These are phyloP conservation scores for Debaryomyces singareniensis DNA, from an alignment of 1,139 yeast genomes.

Conservation along the genomic window DNA sequence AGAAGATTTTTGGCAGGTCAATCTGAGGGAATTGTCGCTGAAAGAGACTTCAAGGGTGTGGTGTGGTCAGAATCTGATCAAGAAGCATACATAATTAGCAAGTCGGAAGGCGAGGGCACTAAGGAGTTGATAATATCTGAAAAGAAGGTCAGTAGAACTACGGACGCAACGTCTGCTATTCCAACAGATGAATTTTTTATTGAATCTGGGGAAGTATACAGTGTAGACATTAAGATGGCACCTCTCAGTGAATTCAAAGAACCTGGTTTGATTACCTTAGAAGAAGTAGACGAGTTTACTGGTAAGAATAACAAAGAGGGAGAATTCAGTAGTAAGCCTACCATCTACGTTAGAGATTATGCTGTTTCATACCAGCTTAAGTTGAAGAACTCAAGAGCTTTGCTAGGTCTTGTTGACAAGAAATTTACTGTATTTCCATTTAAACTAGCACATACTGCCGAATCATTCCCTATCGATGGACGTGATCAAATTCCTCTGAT, in stretches of 20 bases:
- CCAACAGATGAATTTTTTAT: constrained; percentile 76
- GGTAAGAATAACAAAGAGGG: constrained; percentile 53
- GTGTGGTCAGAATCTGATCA: constrained; percentile 85
- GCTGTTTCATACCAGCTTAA: constrained; percentile 73
- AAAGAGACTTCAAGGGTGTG: constrained; percentile 87
- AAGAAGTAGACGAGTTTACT: constrained; percentile 55
- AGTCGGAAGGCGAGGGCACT: constrained; percentile 16
- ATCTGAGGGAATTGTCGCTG: constrained; percentile 85
- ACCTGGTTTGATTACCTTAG: constrained; percentile 62
- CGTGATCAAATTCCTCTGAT: constrained; percentile 32
- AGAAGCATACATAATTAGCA: constrained; percentile 52
- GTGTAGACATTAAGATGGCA: constrained; percentile 76
- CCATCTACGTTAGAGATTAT: constrained; percentile 79
- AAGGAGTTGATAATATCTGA: constrained; percentile 33
- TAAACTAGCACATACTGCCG: constrained; percentile 64
- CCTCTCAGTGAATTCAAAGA: constrained; percentile 50
- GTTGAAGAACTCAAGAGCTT: constrained; percentile 65
- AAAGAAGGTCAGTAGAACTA: constrained; percentile 4
- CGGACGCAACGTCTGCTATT: constrained; percentile 41
- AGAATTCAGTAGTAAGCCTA: constrained; percentile 55
- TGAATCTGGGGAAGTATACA: constrained; percentile 78
- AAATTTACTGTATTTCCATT: constrained; percentile 84
- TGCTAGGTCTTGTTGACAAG: constrained; percentile 66
- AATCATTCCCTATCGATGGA: constrained; percentile 49
- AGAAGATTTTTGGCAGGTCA: constrained; percentile 95